These are phyloP conservation scores for Yamadazyma kanchanaburiensis DNA, from an alignment of 1,139 yeast species.

Conservation along the genomic window DNA sequence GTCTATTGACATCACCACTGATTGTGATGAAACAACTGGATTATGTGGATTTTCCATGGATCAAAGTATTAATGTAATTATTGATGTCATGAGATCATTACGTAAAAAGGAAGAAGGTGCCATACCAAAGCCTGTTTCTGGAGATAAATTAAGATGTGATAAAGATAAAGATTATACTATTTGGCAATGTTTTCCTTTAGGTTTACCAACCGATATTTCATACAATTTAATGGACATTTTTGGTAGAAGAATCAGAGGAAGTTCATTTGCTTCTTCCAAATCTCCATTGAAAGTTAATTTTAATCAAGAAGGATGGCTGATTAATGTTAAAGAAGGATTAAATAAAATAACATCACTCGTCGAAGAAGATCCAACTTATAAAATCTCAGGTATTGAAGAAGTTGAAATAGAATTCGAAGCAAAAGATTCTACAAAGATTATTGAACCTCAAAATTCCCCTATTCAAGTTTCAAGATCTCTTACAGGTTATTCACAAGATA, in stretches of 20 bases:
- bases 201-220: conserved; percentile 47
- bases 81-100: conserved; percentile 66
- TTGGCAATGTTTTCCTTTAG: conserved; percentile 77
- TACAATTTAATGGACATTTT: conserved; percentile 66
- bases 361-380: conserved; percentile 7
- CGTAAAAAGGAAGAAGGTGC: conserved; percentile 59
- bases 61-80: conserved; percentile 71
- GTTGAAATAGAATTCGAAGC: conserved; percentile 19
- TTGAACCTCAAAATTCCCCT: conserved; percentile 51
- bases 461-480: conserved; percentile 77
- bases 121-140: conserved; percentile 77
- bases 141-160: conserved; percentile 71
- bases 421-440: conserved; percentile 29
- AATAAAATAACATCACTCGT: conserved; percentile 9
- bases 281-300: conserved; percentile 42
- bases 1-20: conserved; percentile 78
- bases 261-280: conserved; percentile 46
- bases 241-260: conserved; percentile 65
- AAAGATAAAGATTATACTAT: conserved; percentile 50
- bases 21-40: conserved; percentile 31
- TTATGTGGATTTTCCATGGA: conserved; percentile 55
- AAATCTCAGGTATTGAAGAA: conserved; percentile 9
- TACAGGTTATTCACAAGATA: conserved; percentile 88
- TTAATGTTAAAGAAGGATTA: conserved; percentile 20
- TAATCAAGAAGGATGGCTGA: conserved; percentile 47